Conservation (phyloP, 176 grass and related monocot genomes). For the Ensete ventricosum region DNA sequence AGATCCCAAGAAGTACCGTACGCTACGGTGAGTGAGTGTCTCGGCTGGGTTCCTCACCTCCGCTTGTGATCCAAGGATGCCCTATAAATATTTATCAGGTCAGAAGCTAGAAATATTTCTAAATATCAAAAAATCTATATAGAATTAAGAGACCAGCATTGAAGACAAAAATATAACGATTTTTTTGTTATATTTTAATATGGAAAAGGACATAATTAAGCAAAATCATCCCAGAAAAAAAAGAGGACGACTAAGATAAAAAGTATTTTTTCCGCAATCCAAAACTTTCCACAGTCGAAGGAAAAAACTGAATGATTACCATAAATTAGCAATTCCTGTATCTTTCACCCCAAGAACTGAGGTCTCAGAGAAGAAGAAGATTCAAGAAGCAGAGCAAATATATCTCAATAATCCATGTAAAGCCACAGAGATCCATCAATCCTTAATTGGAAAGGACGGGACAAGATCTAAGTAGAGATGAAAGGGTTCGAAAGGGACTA, state of each 20-base stretch:
- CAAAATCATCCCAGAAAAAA: too few relatives aligned
- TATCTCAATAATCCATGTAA: neutral
- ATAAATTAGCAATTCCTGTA: too few relatives aligned
- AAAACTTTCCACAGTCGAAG: too few relatives aligned
- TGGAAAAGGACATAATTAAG: too few relatives aligned
- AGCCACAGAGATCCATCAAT: neutral
- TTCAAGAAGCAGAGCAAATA: neutral
- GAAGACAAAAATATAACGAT: neutral
- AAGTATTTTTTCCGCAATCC: too few relatives aligned
- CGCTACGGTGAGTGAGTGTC: neutral
- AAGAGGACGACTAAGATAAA: too few relatives aligned
- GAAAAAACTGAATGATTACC: too few relatives aligned
- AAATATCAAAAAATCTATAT: neutral
- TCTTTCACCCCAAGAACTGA: neutral
- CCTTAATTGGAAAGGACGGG: neutral
- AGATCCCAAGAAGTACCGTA: too few relatives aligned
- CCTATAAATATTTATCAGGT: neutral
- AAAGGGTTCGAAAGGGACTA: conserved; percentile 15
- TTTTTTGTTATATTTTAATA: too few relatives aligned
- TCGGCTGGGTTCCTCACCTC: neutral
- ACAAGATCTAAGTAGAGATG: neutral
- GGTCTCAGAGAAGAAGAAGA: neutral
- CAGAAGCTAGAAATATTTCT: neutral
- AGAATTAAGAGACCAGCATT: neutral
- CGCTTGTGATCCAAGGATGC: conserved; percentile 7